Evolutionary conservation across 2,329 filamentous ascomycete genomes (phyloP), one percentile per base, ranked within the genome.

Genomic region (Claviceps citrina): DNA sequence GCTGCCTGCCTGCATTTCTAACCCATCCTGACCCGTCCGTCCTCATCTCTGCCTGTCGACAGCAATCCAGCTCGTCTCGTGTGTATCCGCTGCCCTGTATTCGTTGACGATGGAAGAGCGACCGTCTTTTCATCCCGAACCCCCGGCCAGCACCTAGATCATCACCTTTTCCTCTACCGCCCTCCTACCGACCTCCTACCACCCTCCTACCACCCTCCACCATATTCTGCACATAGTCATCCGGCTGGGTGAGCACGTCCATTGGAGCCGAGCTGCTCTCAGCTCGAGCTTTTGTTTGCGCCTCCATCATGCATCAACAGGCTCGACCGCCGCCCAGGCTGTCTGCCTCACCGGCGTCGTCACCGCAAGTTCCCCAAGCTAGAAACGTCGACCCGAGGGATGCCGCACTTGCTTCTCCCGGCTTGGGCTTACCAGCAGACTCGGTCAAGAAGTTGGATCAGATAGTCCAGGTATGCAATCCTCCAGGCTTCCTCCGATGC

Each of bases 281-380:
- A 42, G 39, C 40, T 42, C 39, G 39, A 39, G 33, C 40, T 27
- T 19, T n/a, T 13, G n/a, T n/a, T n/a, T 2, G 16, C 18, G n/a
- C n/a, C n/a, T n/a, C 26, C 38, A 26, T 36, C 38, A 95, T 95
- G 87, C 86, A 95, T 73, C 87, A 93, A 64, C 84, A 87, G 63
- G 79, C 83, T 51, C 78, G 87, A 52, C 73, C 78, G 46, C 73
- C 81, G 49, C 80, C 82, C 48, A 72, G 78, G 58, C 72, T 76
- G 53, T 31, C 43, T 16, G 72, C 80, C 45, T 85, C 84, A 46
- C 78, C 84, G 46, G 78, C 79, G 51, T 76, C 73, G 52, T 79
- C 80, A 36, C 73, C 79, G 39, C 74, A 79, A 56, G 78, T 81
- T 19, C 16, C 36, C 53, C 75, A 81, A 51, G 67, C 74, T 46